Evolutionary conservation across 2,329 filamentous ascomycete genomes (phyloP), one percentile per base, ranked within the genome.

Genomic region (Aspergillus uvarum): DNA sequence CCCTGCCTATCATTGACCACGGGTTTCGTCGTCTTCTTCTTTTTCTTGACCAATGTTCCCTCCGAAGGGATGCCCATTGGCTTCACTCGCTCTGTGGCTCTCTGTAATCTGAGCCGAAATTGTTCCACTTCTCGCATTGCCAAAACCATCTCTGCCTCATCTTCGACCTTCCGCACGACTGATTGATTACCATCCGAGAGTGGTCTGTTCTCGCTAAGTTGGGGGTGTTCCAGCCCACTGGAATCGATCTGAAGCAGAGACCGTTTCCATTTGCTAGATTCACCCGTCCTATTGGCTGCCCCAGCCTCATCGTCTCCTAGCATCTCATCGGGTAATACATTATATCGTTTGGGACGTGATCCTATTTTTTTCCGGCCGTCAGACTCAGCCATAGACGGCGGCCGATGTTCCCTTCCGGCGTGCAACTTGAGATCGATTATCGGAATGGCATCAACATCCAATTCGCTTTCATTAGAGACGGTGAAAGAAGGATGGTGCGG

Each of bases 401-500:
- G 52, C 21, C 11, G 52, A 14, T 32, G n/a, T 29, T 74, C 76
- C 8, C 83, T 73, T 61, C 83, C 38, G 16, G 14, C 84, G 32
- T 88, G 87, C 7, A 97, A 83, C 63, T 96, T 88, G 51, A 99
- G 83, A 72, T 96, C 88, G 87, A 99, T 95, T 69, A 99, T 94
- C 2, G 95, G 95, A 68, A 99, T 99, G 2, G 91, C 86, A 75
- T 99, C 95, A 48, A 99, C 89, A 72, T 99, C 94, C 8, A 98
- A 80, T 49, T 90, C 89, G 2, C 89, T 87, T 2, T 88, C 89
- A 70, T 94, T 93, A 59, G 86, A 87, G 59, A 83, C 87, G 60
- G 86, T 83, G 3, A 90, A 80, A 59, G 95, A 91, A 65, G 86
- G 90, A 70, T 94, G 90, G 53, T 95, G 87, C 0, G 91, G 91